Conservation (phyloP, 495 filamentous ascomycete genomes). For the Opeltia flavorubescens region DNA sequence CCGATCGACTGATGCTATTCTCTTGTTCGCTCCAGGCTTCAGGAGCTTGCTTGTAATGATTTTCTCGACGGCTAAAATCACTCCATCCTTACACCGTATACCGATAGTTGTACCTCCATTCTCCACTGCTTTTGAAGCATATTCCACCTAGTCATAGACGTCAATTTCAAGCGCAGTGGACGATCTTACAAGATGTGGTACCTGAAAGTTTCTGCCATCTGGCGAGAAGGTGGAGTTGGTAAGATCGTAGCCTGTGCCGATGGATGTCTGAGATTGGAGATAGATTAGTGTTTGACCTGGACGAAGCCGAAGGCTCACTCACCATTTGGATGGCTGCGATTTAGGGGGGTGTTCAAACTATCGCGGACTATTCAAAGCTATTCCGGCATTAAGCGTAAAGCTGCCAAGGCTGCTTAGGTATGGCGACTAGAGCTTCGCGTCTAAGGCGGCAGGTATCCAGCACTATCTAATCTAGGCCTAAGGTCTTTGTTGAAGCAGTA, state of each 20-base stretch:
- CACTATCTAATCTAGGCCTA: neutral
- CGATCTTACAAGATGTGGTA: constrained; percentile 16
- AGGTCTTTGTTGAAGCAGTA: neutral
- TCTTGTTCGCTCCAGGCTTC: constrained; percentile 86
- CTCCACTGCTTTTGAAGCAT: constrained; percentile 96
- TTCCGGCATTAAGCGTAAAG: too few species aligned
- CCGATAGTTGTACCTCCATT: constrained; percentile 95
- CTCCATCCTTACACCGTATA: constrained; percentile 92
- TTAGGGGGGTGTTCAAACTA: neutral
- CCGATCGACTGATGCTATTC: constrained; percentile 86
- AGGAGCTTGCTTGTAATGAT: constrained; percentile 88
- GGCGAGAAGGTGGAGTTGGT: constrained; percentile 98
- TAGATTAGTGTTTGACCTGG: neutral
- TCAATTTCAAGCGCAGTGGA: neutral
- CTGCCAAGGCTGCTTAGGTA: too few species aligned
- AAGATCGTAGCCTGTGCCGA: constrained; percentile 98
- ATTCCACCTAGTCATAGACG: constrained; percentile 55
- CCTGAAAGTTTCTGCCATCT: constrained; percentile 96
- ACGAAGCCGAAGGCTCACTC: neutral
- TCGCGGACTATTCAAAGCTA: too few species aligned
- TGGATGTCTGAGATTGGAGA: constrained; percentile 60
- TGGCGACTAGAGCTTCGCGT: too few species aligned
- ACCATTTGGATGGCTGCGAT: neutral
- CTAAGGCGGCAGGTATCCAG: neutral
- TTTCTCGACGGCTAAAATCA: constrained; percentile 94